Evolutionary conservation across 495 filamentous ascomycete genomes (phyloP).

Genomic region (Xylaria palmicola): DNA sequence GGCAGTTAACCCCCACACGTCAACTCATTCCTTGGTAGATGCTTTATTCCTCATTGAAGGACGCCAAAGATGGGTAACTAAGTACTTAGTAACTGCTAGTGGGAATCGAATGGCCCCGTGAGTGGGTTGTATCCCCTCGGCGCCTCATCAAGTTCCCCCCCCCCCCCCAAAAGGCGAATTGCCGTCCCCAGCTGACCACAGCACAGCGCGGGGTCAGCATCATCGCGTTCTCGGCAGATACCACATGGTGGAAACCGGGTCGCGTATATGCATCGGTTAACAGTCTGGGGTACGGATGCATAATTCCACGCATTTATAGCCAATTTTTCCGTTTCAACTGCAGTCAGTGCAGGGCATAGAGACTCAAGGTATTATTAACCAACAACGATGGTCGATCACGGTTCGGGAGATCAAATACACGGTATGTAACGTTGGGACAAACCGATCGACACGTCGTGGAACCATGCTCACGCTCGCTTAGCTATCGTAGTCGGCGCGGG

Average conservation of each 20-base stretch:
- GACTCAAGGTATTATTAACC: no score
- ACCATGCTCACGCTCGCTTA: conserved; percentile 14
- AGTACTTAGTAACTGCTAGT: no score
- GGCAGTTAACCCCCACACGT: background rate
- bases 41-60: no score
- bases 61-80: background rate
- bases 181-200: background rate
- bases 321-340: no score
- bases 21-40: background rate
- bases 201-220: conserved; percentile 7
- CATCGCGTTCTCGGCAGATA: conserved; percentile 3
- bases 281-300: background rate
- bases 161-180: background rate
- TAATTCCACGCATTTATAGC: background rate
- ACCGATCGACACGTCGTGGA: background rate
- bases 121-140: background rate
- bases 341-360: background rate
- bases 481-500: conserved; percentile 55
- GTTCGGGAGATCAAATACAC: background rate
- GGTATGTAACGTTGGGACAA: background rate
- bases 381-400: background rate
- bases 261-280: background rate
- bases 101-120: no score
- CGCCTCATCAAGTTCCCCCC: background rate
- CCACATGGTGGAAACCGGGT: background rate